Evolutionary conservation across 2,329 filamentous ascomycete genomes (phyloP), one percentile per base, ranked within the genome.

Genomic region (Ceratocystis lukuohia): DNA sequence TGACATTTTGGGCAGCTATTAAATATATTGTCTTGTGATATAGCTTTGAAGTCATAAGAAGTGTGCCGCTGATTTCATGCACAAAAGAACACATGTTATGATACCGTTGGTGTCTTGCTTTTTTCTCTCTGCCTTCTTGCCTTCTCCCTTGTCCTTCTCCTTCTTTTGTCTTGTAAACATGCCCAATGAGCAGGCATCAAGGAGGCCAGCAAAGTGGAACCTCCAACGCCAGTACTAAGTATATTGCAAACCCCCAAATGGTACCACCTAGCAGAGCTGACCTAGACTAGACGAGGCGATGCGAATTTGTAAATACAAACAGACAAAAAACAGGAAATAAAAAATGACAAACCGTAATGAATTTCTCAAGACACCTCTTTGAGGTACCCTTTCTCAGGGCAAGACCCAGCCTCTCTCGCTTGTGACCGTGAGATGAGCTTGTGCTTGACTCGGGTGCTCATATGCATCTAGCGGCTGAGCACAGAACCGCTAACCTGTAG

Each of bases 51-150:
- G 1, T 8, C 25, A 53, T 28, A 53, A 53, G 22, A 28, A 22
- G 48, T 8, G 8, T 25, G 22, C 15, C 3, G 37, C 4, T 25
- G 20, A 2, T n/a, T 28, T 8, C 17, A 3, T 62, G 53, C 15
- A 17, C 56, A 8, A 59, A 37, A 59, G 56, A 59, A 59, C 56
- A 59, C 56, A 59, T 59, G 56, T 59, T 59, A 37, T 30, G 28
- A 33, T 59, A 20, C 22, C 30, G 22, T 59, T 59, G 22, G 56
- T 59, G 25, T 59, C 8, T 62, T 48, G 28, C 25, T 62, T 62
- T 62, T 62, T 44, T 22, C 30, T 61, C 44, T 41, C 33, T 5
- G 2, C 15, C 17, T 28, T 30, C 4, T 46, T 45, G 25, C 57
- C 33, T 59, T 59, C 33, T 59, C 33, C 17, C 7, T 33, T 15